A percentile compares a stretch with the other conserved stretches of the same genome.
These are phyloP conservation scores for Agrocybe pediades DNA, from an alignment of 768 basidiomycete species.

Conservation along the genomic window DNA sequence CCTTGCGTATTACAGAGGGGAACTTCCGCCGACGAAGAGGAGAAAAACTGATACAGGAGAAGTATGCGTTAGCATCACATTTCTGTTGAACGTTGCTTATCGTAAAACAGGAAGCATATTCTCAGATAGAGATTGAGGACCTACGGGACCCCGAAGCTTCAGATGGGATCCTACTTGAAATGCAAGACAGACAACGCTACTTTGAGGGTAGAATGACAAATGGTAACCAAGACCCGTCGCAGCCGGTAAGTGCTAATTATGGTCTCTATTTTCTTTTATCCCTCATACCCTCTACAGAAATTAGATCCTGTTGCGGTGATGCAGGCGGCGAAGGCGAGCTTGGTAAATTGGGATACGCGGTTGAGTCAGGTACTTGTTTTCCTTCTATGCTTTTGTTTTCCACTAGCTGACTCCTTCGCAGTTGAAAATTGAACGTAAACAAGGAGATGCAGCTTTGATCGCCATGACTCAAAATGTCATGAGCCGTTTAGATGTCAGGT, in stretches of 20 bases:
- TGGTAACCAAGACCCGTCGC: conserved; percentile 27
- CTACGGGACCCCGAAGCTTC: conserved; percentile 70
- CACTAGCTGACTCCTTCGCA: conserved; percentile 23
- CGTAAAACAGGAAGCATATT: conserved; percentile 35
- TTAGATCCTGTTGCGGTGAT: conserved; percentile 51
- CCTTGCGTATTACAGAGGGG: conserved; percentile 43
- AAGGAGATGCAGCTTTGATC: conserved; percentile 66
- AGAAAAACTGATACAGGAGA: conserved; percentile 46
- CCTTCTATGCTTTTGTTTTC: background rate
- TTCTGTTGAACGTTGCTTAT: background rate
- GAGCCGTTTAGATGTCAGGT: conserved; percentile 67
- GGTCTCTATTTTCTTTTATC: background rate
- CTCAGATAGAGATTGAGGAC: conserved; percentile 83
- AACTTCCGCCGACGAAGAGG: conserved; percentile 60
- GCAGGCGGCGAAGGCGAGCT: conserved; percentile 43
- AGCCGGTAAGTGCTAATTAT: conserved; percentile 23
- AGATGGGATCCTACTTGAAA: conserved; percentile 76
- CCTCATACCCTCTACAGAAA: conserved; percentile 28
- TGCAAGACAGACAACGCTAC: conserved; percentile 83
- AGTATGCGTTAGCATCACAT: conserved; percentile 31
- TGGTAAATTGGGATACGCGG: conserved; percentile 58
- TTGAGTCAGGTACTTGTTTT: conserved; percentile 52
- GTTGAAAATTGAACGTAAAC: conserved; percentile 70
- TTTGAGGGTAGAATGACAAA: conserved; percentile 67
- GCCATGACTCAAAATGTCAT: conserved; percentile 82